Evolutionary conservation across 495 filamentous ascomycete genomes (phyloP), one percentile per base, ranked within the genome.

Genomic region (Coniosporium apollinis): DNA sequence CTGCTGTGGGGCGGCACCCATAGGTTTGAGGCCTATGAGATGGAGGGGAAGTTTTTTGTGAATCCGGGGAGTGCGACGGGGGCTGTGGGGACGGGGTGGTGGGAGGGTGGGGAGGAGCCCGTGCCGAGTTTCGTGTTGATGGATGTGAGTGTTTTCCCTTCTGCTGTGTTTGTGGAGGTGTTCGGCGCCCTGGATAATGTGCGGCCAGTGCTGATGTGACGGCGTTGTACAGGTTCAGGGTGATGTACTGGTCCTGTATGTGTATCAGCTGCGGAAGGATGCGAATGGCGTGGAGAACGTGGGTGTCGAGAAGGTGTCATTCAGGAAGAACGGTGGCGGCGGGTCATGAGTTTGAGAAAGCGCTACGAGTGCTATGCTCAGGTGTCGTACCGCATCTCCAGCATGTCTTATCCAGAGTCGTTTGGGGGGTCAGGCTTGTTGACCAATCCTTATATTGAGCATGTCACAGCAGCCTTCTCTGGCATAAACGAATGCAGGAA

Each of bases 31-130:
- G 92, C 91, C 19, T 97, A 93, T 51, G 91, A 97, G 65, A 76
- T 94, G 59, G 91, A 94, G 64, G 91, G 89, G 34, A 83, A 91
- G 56, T 97, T 97, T 64, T 97, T 97, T 58, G 76, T 97, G 28
- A 97, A 96, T 52, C 89, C 89, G 2, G 89, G 89, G n/a, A 91
- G 80, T 56, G 86, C 81, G 15, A 91, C 82, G 6, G 84, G 84
- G 8, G 85, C 85, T 0, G 70, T 84, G 51, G 76, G 72, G 28
- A 76, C 74, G 0, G 79, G 75, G 28, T 81, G 64, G 65, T 71
- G 62, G 11, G 67, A 66, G 21, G 72, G 74, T 13, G 76, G 69
- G 14, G 86, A 93, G 52, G 82, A 91, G 24, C 79, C 80, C 38
- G 75, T 76, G 37, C 89, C 89, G 32, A 96, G 91, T 52, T 99